phyloP scores from a whole-genome alignment of 2,329 filamentous ascomycete species.

The Penicillium sp. region DNA sequence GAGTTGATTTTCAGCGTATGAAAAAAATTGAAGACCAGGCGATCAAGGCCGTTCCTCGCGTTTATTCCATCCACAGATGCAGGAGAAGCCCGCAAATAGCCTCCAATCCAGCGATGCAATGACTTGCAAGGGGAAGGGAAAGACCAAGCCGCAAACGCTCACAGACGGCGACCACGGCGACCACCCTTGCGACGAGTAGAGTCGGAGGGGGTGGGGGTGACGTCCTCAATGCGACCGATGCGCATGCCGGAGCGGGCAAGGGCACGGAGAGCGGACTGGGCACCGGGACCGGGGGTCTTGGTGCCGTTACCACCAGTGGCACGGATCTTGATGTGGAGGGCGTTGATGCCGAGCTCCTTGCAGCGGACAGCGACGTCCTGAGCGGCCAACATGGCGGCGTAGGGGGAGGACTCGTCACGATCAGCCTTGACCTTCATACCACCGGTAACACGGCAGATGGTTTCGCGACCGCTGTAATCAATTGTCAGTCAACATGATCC shows the following conservation, averaged over 20 bases:
- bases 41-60: conserved; percentile 53
- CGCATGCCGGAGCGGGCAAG: conserved; percentile 99
- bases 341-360: conserved; percentile 83
- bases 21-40: conserved; percentile 53
- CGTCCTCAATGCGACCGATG: conserved; percentile 99
- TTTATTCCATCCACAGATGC: conserved; percentile 51
- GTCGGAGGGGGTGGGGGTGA: conserved; percentile 98
- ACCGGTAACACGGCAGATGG: conserved; percentile 99
- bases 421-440: conserved; percentile 99
- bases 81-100: conserved; percentile 35
- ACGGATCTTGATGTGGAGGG: conserved; percentile 99
- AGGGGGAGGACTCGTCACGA: conserved; percentile 99
- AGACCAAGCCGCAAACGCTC: conserved; percentile 51
- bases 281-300: conserved; percentile 99
- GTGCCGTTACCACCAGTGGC: conserved; percentile 99
- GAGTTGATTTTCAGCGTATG: conserved; percentile 36
- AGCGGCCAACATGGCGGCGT: conserved; percentile 99
- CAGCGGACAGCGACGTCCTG: conserved; percentile 95
- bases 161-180: conserved; percentile 99
- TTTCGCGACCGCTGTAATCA: conserved; percentile 84
- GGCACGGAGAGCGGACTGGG: conserved; percentile 97
- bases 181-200: conserved; percentile 99
- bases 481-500: conserved; percentile 61
- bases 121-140: conserved; percentile 31
- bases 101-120: conserved; percentile 36